A percentile compares a stretch with the other conserved stretches of the same genome.
phyloP scores from a whole-genome alignment of 169 alveolate species.

The Besnoitia besnoiti region DNA sequence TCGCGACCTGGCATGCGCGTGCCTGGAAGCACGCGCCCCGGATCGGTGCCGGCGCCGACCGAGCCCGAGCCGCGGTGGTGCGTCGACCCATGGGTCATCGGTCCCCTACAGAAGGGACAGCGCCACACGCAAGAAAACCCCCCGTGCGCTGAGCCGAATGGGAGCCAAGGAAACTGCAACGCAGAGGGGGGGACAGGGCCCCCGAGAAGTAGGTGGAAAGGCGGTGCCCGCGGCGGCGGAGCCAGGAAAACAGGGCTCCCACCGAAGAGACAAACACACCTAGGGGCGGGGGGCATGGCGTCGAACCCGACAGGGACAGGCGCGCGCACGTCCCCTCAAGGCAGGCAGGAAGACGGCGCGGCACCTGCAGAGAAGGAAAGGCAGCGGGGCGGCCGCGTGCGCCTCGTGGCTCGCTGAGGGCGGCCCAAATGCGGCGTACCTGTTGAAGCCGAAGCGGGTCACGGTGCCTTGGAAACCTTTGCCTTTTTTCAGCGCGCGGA shows the following conservation, averaged over 20 bases:
- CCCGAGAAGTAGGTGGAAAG: not conserved
- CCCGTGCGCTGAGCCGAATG: too few species aligned
- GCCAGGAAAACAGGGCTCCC: not conserved
- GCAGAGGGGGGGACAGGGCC: too few species aligned
- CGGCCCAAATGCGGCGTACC: constrained; percentile 70
- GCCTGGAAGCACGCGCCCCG: constrained; percentile 94
- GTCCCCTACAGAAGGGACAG: constrained; percentile 80
- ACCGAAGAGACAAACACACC: not conserved
- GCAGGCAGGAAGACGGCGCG: not conserved
- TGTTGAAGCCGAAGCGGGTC: constrained; percentile 91
- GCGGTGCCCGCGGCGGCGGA: not conserved
- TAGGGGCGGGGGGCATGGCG: not conserved
- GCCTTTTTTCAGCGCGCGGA: constrained; percentile 89
- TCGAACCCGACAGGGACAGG: not conserved
- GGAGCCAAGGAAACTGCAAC: too few species aligned
- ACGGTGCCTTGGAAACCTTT: constrained; percentile 93
- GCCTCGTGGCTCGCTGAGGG: not conserved
- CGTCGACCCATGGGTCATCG: constrained; percentile 92
- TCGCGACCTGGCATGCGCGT: constrained; percentile 95
- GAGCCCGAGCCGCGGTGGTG: constrained; percentile 94
- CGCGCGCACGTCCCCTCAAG: not conserved
- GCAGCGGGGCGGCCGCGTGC: not conserved
- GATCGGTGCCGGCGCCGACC: constrained; percentile 92
- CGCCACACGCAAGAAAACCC: too few species aligned
- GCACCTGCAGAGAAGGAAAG: not conserved